These are phyloP conservation scores for Hymenoscyphus repandus DNA, from an alignment of 2,329 filamentous ascomycete species.

Conservation along the genomic window DNA sequence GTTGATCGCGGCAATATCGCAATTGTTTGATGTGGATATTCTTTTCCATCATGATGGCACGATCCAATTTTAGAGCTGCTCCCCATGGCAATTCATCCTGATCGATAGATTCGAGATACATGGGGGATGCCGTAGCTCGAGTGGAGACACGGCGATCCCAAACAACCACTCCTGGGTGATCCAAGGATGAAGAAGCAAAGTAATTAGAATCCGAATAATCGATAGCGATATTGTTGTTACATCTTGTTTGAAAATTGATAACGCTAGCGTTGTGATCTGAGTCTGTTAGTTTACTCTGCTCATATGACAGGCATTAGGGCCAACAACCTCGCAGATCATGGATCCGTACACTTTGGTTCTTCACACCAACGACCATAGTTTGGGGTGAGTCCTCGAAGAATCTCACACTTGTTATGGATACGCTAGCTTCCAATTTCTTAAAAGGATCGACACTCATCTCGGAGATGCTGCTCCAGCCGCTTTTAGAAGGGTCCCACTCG, in stretches of 20 bases:
- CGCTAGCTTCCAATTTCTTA: slow-evolving; percentile 56
- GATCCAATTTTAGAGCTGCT: slow-evolving; percentile 52
- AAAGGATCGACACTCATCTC: slow-evolving; percentile 41
- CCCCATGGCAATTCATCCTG: slow-evolving; percentile 60
- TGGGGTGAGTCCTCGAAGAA: slow-evolving; percentile 76
- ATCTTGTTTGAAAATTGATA: slow-evolving; percentile 59
- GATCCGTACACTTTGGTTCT: slow-evolving; percentile 67
- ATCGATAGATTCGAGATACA: slow-evolving; percentile 54
- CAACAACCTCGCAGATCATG: slow-evolving; percentile 70
- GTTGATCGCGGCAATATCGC: slow-evolving; percentile 57
- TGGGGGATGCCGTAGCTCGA: slow-evolving; percentile 45
- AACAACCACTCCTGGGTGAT: slow-evolving; percentile 68
- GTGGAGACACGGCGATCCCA: slow-evolving; percentile 69
- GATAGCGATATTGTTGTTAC: slow-evolving; percentile 68
- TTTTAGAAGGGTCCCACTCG: slow-evolving; percentile 40
- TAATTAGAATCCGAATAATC: slow-evolving; percentile 79
- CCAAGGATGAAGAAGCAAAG: slow-evolving; percentile 73
- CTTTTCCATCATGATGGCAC: slow-evolving; percentile 48
- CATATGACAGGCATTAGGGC: not conserved
- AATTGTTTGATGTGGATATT: slow-evolving; percentile 58
- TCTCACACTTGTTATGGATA: slow-evolving; percentile 75
- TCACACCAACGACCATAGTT: slow-evolving; percentile 70
- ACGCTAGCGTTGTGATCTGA: slow-evolving; percentile 46
- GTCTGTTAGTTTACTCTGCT: slow-evolving; percentile 18
- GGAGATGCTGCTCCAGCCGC: slow-evolving; percentile 37